These are phyloP conservation scores for Tricholoma matsutake DNA, from an alignment of 768 basidiomycete genomes.

Conservation along the genomic window DNA sequence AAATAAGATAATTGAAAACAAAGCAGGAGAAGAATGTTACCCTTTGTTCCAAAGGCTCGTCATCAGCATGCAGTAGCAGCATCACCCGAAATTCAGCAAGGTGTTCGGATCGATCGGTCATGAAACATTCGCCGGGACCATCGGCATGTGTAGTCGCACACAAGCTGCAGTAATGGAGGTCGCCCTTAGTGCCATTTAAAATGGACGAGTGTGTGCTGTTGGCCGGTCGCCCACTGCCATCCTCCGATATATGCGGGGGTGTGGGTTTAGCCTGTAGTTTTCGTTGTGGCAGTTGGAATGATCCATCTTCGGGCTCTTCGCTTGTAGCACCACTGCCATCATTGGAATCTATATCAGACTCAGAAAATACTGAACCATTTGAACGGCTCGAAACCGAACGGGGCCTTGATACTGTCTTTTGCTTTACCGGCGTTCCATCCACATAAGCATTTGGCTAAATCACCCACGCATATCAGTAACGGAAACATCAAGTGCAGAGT, in stretches of 20 bases:
- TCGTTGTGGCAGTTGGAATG: conserved; percentile 13
- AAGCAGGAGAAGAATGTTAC: conserved; percentile 32
- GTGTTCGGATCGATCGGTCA: conserved; percentile 65
- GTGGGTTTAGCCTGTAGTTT: conserved; percentile 16
- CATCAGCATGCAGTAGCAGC: conserved; percentile 57
- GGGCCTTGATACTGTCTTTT: conserved; percentile 9
- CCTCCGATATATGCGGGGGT: conserved; percentile 1
- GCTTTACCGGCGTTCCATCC: conserved; percentile 2
- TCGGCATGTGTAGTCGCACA: conserved; percentile 54
- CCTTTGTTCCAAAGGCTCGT: conserved; percentile 64
- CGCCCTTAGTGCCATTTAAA: conserved; percentile 12
- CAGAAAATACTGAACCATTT: conserved; percentile 32
- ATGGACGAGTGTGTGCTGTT: conserved; percentile 14
- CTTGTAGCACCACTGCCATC: conserved; percentile 19
- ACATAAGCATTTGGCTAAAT: conserved; percentile 29
- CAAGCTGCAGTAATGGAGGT: conserved; percentile 48
- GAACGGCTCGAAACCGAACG: conserved; percentile 22
- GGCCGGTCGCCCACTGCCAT: background rate
- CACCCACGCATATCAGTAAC: conserved; percentile 1
- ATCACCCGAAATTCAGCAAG: conserved; percentile 68
- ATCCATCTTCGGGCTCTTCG: conserved; percentile 11
- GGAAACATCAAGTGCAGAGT: background rate
- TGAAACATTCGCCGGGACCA: conserved; percentile 47
- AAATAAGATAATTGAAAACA: background rate
- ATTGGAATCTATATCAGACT: conserved; percentile 27